phyloP scores from a whole-genome alignment of 345 rosid genomes.

The Citrus cavaleriei region DNA sequence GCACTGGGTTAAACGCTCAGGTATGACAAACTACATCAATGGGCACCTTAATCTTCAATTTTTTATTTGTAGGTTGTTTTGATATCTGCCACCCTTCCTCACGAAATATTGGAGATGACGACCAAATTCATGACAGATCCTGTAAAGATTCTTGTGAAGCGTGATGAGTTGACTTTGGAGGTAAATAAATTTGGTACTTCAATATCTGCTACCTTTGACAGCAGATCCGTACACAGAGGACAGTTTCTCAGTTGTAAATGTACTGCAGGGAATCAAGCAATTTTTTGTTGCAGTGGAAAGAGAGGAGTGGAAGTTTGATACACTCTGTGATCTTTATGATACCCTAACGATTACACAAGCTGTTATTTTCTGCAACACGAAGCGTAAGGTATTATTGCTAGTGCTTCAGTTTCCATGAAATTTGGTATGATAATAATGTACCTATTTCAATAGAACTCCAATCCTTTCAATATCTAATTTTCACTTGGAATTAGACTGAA shows the following conservation, averaged over 20 bases:
- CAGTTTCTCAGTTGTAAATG: conserved; percentile 1
- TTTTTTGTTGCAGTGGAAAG: conserved; percentile 93
- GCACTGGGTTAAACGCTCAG: not conserved
- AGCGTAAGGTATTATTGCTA: conserved; percentile 64
- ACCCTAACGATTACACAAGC: conserved; percentile 94
- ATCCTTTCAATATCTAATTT: not conserved
- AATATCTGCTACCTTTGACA: not conserved
- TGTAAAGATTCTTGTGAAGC: conserved; percentile 91
- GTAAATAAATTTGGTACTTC: conserved; percentile 27
- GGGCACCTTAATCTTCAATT: not conserved
- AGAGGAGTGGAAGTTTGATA: conserved; percentile 99
- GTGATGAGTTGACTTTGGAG: conserved; percentile 98
- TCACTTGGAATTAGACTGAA: not conserved
- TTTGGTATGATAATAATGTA: not conserved
- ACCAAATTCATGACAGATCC: conserved; percentile 96
- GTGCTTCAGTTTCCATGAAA: not conserved
- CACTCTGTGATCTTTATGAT: conserved; percentile 91
- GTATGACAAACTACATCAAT: not conserved
- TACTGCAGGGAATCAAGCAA: conserved; percentile 86
- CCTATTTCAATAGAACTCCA: not conserved
- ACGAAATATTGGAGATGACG: conserved; percentile 95
- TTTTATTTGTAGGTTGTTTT: conserved; percentile 60
- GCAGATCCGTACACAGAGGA: not conserved
- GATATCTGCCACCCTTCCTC: conserved; percentile 96
- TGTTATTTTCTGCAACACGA: conserved; percentile 97